phyloP scores from a whole-genome alignment of 192 early-diverging fungal genomes.

The Entomortierella lignicola region DNA sequence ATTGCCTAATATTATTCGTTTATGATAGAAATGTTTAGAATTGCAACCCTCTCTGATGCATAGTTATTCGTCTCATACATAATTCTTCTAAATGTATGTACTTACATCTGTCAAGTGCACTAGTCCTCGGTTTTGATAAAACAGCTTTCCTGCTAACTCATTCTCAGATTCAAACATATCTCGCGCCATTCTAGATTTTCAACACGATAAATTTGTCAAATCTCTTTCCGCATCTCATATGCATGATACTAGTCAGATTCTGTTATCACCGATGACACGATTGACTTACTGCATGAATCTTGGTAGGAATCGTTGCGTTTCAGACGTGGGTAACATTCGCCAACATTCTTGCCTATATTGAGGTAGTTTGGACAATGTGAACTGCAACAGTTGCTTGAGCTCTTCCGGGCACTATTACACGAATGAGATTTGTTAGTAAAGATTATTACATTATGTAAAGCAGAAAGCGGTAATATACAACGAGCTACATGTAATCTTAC shows the following conservation, averaged over 20 bases:
- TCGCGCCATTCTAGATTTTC: conserved; percentile 22
- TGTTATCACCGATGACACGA: too few relatives aligned
- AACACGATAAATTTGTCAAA: background rate
- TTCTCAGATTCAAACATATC: conserved; percentile 37
- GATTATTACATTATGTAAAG: background rate
- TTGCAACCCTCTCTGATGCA: background rate
- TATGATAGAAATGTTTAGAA: background rate
- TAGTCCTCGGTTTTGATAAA: conserved; percentile 27
- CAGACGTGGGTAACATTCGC: conserved; percentile 14
- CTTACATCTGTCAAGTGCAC: conserved; percentile 44
- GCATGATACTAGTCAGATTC: too few relatives aligned
- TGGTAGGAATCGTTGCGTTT: conserved; percentile 1
- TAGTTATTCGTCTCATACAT: background rate
- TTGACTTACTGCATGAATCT: conserved; percentile 22
- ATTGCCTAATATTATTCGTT: background rate
- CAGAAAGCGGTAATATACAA: background rate
- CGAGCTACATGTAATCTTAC: conserved; percentile 12
- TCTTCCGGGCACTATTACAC: conserved; percentile 32
- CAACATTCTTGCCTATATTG: conserved; percentile 40
- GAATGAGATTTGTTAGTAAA: background rate
- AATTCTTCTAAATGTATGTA: background rate
- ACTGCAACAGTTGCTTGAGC: conserved; percentile 29
- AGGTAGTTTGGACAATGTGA: conserved; percentile 14
- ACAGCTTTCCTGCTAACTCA: conserved; percentile 16
- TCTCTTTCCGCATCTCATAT: background rate